Conservation (phyloP, 140 eudicot species). For the Eryngium alpinum region DNA sequence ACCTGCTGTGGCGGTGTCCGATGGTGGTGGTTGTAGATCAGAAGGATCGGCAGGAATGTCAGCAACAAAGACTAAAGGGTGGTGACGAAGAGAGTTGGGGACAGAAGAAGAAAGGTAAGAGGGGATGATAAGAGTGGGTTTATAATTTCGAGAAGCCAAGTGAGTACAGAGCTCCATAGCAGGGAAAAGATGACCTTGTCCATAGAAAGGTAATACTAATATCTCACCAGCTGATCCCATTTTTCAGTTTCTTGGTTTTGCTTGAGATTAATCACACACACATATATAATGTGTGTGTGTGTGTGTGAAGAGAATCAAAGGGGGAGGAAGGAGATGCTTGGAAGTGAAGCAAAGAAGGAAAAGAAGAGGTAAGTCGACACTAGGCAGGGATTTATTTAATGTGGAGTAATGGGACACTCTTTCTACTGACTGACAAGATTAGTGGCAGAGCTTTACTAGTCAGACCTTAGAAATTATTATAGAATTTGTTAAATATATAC, state of each 20-base stretch:
- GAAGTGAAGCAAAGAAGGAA: too few species aligned
- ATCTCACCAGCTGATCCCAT: slow-evolving; percentile 14
- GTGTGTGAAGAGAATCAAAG: too few species aligned
- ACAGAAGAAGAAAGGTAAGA: slow-evolving; percentile 63
- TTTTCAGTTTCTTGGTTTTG: not conserved
- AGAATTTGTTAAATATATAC: too few species aligned
- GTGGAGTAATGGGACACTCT: too few species aligned
- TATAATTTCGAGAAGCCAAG: slow-evolving; percentile 33
- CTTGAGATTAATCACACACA: not conserved
- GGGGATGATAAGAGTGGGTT: slow-evolving; percentile 46
- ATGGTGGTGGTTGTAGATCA: slow-evolving; percentile 33
- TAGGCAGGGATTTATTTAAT: too few species aligned
- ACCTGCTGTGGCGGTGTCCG: not conserved
- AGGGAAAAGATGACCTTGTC: slow-evolving; percentile 46
- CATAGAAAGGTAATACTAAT: slow-evolving; percentile 12
- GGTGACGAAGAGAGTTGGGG: slow-evolving; percentile 35
- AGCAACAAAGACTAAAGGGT: slow-evolving; percentile 24
- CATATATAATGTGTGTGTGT: not conserved
- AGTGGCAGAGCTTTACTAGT: too few species aligned
- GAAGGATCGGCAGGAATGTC: slow-evolving; percentile 24
- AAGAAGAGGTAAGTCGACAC: too few species aligned
- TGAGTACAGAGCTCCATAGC: slow-evolving; percentile 57
- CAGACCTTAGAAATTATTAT: too few species aligned
- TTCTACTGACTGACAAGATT: too few species aligned
- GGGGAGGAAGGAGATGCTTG: too few species aligned